Conservation (phyloP, 495 filamentous ascomycete species). For the Parmelia sp. region DNA sequence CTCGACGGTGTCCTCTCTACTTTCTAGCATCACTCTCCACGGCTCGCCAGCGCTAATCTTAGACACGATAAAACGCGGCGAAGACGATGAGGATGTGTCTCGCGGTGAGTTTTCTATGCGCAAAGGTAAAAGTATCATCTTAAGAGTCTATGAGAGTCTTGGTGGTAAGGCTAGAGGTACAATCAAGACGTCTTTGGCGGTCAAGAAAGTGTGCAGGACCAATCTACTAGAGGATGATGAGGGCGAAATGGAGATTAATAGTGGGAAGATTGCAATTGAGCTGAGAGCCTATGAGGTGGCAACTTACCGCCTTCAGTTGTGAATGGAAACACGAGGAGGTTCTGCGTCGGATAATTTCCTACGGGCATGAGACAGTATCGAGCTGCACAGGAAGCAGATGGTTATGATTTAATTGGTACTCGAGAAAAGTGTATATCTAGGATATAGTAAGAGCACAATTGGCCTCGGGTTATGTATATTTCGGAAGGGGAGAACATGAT, state of each 20-base stretch:
- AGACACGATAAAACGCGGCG: conserved; percentile 84
- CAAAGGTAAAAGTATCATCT: conserved; percentile 68
- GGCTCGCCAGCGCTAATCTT: conserved; percentile 60
- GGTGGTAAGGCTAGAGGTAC: conserved; percentile 68
- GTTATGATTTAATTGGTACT: neutral
- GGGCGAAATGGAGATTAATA: conserved; percentile 41
- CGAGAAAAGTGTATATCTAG: neutral
- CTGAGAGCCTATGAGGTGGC: conserved; percentile 86
- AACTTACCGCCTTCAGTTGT: conserved; percentile 72
- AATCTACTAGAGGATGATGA: conserved; percentile 64
- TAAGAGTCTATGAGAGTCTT: conserved; percentile 86
- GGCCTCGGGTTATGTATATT: no score
- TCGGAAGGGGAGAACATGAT: no score
- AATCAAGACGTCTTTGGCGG: conserved; percentile 57
- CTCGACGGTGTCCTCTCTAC: conserved; percentile 32
- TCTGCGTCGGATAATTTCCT: neutral
- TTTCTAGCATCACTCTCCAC: conserved; percentile 50
- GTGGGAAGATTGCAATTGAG: conserved; percentile 47
- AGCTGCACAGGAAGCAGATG: neutral
- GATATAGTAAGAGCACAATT: no score
- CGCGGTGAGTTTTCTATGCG: conserved; percentile 60
- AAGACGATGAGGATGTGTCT: conserved; percentile 88
- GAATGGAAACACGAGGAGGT: neutral
- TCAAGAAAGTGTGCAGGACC: conserved; percentile 71
- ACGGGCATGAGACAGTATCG: neutral